Evolutionary conservation across 192 early-diverging fungal genomes (phyloP), one percentile per base, ranked within the genome.

Genomic region (Allomyces macrogynus): DNA sequence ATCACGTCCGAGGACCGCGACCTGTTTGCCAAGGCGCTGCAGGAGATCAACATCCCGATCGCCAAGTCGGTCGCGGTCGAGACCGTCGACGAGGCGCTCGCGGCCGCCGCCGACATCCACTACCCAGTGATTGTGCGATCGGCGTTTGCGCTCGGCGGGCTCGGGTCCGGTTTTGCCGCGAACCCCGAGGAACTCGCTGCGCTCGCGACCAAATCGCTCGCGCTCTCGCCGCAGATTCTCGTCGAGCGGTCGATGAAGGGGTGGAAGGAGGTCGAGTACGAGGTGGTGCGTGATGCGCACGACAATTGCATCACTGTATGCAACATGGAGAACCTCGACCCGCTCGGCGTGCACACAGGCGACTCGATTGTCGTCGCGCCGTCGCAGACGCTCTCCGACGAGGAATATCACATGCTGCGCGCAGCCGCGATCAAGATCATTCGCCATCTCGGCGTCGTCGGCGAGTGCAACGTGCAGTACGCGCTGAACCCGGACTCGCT

Each of bases 321-420:
- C 76, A 98, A 98, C 81, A 98, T 96, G 93, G 93, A 98, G 75
- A 98, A 98, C 86, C 96, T 98, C 81, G 95, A 98, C 68, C 95
- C 95, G 24, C 86, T 98, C 43, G 92, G 95, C 24, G 89, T 91
- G 57, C 95, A 98, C 77, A 98, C 95, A 3, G 95, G 95, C 66
- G 95, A 98, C 73, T 94, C 91, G n/a, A 98, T 98, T 63, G 95
- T 98, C 11, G 91, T 98, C 24, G 95, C 95, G 8, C 95, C 95
- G 23, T 86, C 83, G 65, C 93, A 96, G 78, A 98, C 95, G n/a
- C 77, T 98, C 60, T 86, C 81, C 62, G 95, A 98, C 72, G 87
- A 90, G 65, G 95, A 98, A 44, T 98, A 93, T 71, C 85, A 91
- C 63, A 92, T 95, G 95, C 81, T 95, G 62, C 87, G 95, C 64